Base-by-base conservation (phyloP, 2,329 filamentous ascomycete species). In the Sarocladiaceae sp. region DNA sequence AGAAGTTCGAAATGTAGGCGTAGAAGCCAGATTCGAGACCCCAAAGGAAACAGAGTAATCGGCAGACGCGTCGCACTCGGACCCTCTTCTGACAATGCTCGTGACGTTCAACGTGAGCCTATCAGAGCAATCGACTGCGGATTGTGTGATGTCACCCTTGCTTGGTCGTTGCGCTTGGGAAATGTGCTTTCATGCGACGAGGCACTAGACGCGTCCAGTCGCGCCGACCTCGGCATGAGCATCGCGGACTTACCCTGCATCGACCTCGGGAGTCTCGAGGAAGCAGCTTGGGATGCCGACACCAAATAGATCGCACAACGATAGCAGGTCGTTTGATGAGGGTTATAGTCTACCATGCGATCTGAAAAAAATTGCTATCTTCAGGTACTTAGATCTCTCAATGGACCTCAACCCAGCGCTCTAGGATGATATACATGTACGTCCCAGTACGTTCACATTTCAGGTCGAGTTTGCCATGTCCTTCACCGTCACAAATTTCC, bases 111-210 rank as follows among this genome's bases (percentile, higher is more conserved):
- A 26, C 27, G 29, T 15, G 27, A 43, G 40, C 29, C 40, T 43
- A 33, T 43, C 29, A 27, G 40, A 43, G 32, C 29, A 24, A 23
- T 43, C 26, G 26, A 29, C n/a, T 43, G 40, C 27, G 21, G 19
- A 15, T 41, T n/a, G 4, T 19, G 4, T 5, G 26, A 10, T 16
- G n/a, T 29, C 13, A n/a, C n/a, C 37, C 19, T 41, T n/a, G 23
- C 20, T 6, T 29, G 21, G 19, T 29, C 24, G 12, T 12, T n/a
- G n/a, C n/a, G n/a, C n/a, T n/a, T 29, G 23, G 37, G 37, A 41
- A 29, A 41, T 41, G 37, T 41, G 23, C 5, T 10, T 24, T 41
- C 21, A 41, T 41, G 37, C 37, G 15, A 29, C 15, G 10, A 15
- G 19, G 13, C 23, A 19, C 37, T 29, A 41, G 20, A 41, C 37